These are phyloP conservation scores for Kluyveromyces lactis DNA, from an alignment of 805 yeast species.

Conservation along the genomic window DNA sequence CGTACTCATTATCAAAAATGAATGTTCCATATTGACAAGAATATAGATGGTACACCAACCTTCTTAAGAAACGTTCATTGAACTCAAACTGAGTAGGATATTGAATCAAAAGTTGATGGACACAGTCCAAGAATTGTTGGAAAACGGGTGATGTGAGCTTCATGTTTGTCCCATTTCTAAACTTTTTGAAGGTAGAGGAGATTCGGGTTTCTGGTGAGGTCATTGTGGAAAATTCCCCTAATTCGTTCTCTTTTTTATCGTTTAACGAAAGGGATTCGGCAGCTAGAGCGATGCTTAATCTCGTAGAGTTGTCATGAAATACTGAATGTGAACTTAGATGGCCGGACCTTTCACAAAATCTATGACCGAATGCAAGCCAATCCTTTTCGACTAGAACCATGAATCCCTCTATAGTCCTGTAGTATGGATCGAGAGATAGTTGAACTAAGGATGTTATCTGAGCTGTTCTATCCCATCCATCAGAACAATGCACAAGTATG, in stretches of 20 bases:
- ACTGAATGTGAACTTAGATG: slow-evolving; percentile 52
- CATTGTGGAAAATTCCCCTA: slow-evolving; percentile 4
- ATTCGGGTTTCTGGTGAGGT: slow-evolving; percentile 36
- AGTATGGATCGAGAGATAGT: slow-evolving; percentile 83
- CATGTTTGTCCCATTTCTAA: slow-evolving; percentile 27
- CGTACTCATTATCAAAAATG: slow-evolving; percentile 65
- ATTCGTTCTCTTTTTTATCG: slow-evolving; percentile 5
- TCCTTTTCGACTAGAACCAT: slow-evolving; percentile 83
- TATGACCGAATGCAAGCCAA: slow-evolving; percentile 92
- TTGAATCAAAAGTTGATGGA: slow-evolving; percentile 69
- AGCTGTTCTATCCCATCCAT: slow-evolving; percentile 97
- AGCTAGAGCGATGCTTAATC: slow-evolving; percentile 10
- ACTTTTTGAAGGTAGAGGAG: slow-evolving; percentile 41
- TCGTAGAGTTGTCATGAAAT: slow-evolving; percentile 33
- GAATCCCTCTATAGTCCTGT: slow-evolving; percentile 81
- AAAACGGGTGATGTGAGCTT: slow-evolving; percentile 82
- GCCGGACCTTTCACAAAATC: slow-evolving; percentile 77
- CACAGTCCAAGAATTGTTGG: slow-evolving; percentile 88
- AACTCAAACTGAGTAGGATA: slow-evolving; percentile 72
- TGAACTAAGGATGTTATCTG: slow-evolving; percentile 80
- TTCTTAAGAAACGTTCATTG: slow-evolving; percentile 77
- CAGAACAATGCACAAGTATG: slow-evolving; percentile 86
- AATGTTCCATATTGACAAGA: slow-evolving; percentile 96
- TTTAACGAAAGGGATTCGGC: slow-evolving; percentile 7
- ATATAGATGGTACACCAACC: slow-evolving; percentile 79